A percentile compares a stretch with the other conserved stretches of the same genome.
These are phyloP conservation scores for Dioscorea zingiberensis DNA, from an alignment of 106 monocot species.

Conservation along the genomic window DNA sequence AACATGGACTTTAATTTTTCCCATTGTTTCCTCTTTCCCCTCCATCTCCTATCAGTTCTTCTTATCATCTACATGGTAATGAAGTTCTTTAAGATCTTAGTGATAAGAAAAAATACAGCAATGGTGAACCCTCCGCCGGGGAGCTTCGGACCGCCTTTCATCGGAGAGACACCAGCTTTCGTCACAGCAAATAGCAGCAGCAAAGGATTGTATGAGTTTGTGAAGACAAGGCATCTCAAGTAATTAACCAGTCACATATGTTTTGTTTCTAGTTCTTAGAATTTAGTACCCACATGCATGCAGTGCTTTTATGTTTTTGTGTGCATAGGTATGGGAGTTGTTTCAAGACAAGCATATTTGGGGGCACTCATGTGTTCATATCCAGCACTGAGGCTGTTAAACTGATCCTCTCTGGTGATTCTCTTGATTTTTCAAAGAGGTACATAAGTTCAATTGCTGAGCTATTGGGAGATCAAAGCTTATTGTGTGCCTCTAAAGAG, in stretches of 20 bases:
- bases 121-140: constrained; percentile 34
- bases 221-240: constrained; percentile 33
- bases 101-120: too few relatives aligned
- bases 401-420: constrained; percentile 35
- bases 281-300: background rate
- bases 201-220: constrained; percentile 59
- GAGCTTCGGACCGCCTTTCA: constrained; percentile 38
- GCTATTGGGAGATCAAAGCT: constrained; percentile 60
- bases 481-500: constrained; percentile 61
- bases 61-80: too few relatives aligned
- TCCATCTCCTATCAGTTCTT: too few relatives aligned
- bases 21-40: too few relatives aligned
- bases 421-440: constrained; percentile 40
- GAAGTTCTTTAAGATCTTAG: too few relatives aligned
- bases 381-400: constrained; percentile 36
- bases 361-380: constrained; percentile 58
- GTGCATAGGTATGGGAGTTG: constrained; percentile 53
- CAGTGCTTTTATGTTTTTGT: background rate
- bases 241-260: background rate
- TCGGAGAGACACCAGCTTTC: constrained; percentile 71
- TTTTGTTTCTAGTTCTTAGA: background rate
- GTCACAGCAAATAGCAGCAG: constrained; percentile 45
- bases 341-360: constrained; percentile 64
- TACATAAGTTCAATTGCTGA: constrained; percentile 57
- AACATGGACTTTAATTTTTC: too few relatives aligned